phyloP scores from a whole-genome alignment of 257 asterid genomes.

The Asclepias syriaca region DNA sequence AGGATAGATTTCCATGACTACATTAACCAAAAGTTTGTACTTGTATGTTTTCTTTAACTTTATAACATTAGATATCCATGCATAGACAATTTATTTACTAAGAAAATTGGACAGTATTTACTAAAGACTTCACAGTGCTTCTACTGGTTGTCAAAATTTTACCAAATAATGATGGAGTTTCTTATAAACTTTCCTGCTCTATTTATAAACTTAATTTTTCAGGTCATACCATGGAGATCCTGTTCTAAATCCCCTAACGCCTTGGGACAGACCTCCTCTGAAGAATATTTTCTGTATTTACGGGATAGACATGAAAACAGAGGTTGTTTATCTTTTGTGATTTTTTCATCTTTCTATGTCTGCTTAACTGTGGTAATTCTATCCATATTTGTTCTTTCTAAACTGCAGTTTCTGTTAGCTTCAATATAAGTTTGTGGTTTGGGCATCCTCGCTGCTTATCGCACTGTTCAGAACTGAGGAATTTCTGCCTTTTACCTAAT shows the following conservation, averaged over 20 bases:
- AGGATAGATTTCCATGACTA: not conserved
- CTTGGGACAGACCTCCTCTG: constrained; percentile 99
- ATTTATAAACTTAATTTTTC: constrained; percentile 26
- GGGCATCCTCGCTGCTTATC: not conserved
- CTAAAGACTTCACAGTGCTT: not conserved
- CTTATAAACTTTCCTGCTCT: not conserved
- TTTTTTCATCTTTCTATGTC: constrained; percentile 6
- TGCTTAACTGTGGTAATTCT: not conserved
- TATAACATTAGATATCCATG: not conserved
- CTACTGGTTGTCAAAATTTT: not conserved
- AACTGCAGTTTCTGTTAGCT: not conserved
- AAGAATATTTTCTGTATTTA: constrained; percentile 95
- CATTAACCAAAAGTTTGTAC: not conserved
- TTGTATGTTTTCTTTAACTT: not conserved
- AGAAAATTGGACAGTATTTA: not conserved
- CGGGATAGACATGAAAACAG: constrained; percentile 83
- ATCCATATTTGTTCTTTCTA: not conserved
- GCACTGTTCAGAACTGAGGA: not conserved
- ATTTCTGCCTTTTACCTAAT: not conserved
- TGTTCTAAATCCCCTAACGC: constrained; percentile 94
- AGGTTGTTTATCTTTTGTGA: constrained; percentile 45
- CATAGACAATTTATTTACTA: not conserved
- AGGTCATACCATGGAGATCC: constrained; percentile 94
- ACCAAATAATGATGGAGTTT: not conserved
- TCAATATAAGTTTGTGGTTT: not conserved